Conservation (phyloP, 805 yeast genomes). For the Ogataea henricii region DNA sequence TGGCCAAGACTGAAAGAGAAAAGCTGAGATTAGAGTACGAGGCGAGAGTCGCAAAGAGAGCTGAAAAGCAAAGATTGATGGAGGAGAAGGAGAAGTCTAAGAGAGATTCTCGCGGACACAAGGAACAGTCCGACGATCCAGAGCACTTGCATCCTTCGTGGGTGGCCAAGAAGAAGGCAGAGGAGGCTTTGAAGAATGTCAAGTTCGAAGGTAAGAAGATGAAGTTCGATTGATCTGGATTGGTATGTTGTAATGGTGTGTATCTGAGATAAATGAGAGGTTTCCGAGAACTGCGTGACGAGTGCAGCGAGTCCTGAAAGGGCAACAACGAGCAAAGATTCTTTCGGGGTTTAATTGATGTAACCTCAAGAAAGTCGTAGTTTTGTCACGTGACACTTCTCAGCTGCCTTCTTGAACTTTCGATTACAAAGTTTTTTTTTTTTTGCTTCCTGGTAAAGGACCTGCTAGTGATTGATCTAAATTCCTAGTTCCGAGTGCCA, state of each 20-base stretch:
- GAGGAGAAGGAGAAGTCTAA: conserved; percentile 16
- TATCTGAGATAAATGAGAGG: too few relatives aligned
- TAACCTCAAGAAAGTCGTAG: not conserved
- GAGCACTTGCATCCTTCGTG: conserved; percentile 89
- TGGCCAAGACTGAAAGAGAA: conserved; percentile 56
- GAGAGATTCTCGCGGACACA: conserved; percentile 20
- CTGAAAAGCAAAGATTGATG: conserved; percentile 39
- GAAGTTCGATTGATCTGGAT: conserved; percentile 54
- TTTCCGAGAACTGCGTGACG: too few relatives aligned
- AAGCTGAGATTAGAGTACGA: conserved; percentile 66
- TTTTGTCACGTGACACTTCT: not conserved
- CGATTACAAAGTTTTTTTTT: not conserved
- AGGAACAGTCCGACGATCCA: not conserved
- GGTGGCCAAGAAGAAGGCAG: conserved; percentile 83
- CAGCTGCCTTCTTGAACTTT: too few relatives aligned
- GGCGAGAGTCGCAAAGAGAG: conserved; percentile 70
- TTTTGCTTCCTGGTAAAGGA: too few relatives aligned
- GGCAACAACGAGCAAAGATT: too few relatives aligned
- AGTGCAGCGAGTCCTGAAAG: too few relatives aligned
- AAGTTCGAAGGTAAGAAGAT: conserved; percentile 86
- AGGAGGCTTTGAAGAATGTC: conserved; percentile 62
- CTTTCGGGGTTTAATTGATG: too few relatives aligned
- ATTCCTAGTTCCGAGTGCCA: too few relatives aligned
- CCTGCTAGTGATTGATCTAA: too few relatives aligned
- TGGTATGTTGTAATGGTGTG: too few relatives aligned